Percentiles rank a stretch among this genome's conserved stretches.
phyloP scores from a whole-genome alignment of 352 stramenopile species.

The Globisporangium camurandrum region DNA sequence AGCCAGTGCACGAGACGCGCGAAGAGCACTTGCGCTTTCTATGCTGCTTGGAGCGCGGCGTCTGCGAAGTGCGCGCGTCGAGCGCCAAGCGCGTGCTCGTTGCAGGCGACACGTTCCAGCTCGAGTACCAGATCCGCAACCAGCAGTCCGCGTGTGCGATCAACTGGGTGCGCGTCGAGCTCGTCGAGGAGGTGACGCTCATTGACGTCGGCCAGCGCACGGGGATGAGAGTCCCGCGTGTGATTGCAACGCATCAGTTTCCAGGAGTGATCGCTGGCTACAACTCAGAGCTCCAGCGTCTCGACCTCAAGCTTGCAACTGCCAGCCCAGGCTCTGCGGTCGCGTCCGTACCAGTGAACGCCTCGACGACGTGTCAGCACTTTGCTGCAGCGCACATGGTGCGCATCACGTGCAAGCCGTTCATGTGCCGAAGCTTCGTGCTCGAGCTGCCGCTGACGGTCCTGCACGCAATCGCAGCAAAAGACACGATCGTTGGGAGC shows the following conservation, averaged over 20 bases:
- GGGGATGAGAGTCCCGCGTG: background rate
- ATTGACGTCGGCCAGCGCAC: conserved; percentile 6
- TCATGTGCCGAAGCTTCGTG: background rate
- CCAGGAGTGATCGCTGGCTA: conserved; percentile 4
- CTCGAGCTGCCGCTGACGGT: conserved; percentile 10
- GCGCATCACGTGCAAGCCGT: conserved; percentile 8
- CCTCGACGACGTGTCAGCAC: conserved; percentile 8
- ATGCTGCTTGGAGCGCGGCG: conserved; percentile 7
- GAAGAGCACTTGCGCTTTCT: conserved; percentile 9
- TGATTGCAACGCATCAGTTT: conserved; percentile 6
- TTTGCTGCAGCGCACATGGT: conserved; percentile 6
- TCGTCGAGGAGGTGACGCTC: conserved; percentile 10
- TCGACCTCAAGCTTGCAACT: conserved; percentile 2
- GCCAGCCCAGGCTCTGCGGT: no score
- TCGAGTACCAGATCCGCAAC: conserved; percentile 10
- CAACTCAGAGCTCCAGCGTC: conserved; percentile 1
- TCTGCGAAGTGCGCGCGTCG: conserved; percentile 2
- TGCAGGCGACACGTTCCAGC: conserved; percentile 5
- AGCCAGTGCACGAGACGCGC: conserved; percentile 3
- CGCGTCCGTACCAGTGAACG: background rate
- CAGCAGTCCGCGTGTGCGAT: conserved; percentile 3
- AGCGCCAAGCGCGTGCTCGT: conserved; percentile 4
- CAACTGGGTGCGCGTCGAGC: conserved; percentile 3
- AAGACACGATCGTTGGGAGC: conserved; percentile 6
- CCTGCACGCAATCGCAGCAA: conserved; percentile 6